Evolutionary conservation across 495 filamentous ascomycete genomes (phyloP).

Genomic region (Hypoxylon crocopeplum): DNA sequence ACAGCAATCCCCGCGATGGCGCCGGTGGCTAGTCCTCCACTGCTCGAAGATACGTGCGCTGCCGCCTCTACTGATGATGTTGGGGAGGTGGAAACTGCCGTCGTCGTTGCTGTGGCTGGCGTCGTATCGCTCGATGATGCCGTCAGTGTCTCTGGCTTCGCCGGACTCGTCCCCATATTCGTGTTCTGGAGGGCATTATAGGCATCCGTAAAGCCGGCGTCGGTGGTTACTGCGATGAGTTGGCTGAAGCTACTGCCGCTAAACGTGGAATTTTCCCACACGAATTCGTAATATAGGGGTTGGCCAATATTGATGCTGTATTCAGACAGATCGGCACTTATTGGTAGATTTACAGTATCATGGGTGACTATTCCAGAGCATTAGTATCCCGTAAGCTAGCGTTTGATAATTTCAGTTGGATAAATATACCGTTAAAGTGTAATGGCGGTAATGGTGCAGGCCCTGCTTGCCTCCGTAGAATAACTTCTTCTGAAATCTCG

Average conservation of each 20-base stretch:
- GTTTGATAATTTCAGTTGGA: neutral
- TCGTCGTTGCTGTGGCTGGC: neutral
- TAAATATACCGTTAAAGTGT: constrained; percentile 12
- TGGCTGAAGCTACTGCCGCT: constrained; percentile 23
- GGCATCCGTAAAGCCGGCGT: neutral
- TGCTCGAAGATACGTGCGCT: neutral
- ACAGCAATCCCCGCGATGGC: constrained; percentile 54
- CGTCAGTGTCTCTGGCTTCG: neutral
- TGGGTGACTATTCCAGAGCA: constrained; percentile 8
- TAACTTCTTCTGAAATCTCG: neutral
- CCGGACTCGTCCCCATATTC: neutral
- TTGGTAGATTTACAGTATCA: neutral
- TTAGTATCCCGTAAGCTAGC: constrained; percentile 1
- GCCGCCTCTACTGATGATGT: neutral
- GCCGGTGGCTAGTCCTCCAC: constrained; percentile 38
- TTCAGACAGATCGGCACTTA: neutral
- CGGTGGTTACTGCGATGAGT: constrained; percentile 7
- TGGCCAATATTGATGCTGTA: constrained; percentile 10
- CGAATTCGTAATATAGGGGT: constrained; percentile 26
- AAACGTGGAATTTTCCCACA: constrained; percentile 21
- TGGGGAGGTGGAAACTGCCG: constrained; percentile 7
- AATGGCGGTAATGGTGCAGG: constrained; percentile 1
- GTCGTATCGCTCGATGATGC: neutral
- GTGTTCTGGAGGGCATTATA: neutral
- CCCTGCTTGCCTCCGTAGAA: neutral